A percentile compares a stretch with the other conserved stretches of the same genome.
Evolutionary conservation across 805 yeast genomes (phyloP).

Genomic region (Ogataea pini): DNA sequence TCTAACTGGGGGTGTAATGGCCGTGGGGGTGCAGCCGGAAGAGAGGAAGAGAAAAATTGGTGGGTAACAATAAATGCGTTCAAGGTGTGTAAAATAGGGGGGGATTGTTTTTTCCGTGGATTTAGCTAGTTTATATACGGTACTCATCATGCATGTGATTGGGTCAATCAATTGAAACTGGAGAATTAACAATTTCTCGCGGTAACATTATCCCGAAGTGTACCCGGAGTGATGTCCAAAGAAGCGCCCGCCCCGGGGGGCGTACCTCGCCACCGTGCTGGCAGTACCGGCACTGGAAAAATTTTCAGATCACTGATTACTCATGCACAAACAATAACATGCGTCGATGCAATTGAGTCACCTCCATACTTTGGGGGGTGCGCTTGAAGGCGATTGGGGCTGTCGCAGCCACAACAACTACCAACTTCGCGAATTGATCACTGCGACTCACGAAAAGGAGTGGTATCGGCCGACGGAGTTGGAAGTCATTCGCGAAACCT

Average conservation of each 20-base stretch:
- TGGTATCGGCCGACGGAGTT: conserved; percentile 8
- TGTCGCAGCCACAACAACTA: neutral
- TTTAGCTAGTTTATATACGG: neutral
- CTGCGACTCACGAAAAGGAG: neutral
- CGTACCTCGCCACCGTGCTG: too few relatives aligned
- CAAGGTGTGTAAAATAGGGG: too few relatives aligned
- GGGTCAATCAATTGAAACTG: neutral
- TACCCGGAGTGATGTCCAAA: neutral
- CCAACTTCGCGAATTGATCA: too few relatives aligned
- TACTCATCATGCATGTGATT: neutral
- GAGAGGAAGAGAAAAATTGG: neutral
- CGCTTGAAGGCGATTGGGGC: neutral
- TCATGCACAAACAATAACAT: neutral
- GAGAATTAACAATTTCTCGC: conserved; percentile 4
- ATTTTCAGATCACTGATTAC: conserved; percentile 5
- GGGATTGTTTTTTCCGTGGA: neutral
- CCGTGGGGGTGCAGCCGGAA: conserved; percentile 1
- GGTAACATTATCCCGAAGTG: conserved; percentile 7
- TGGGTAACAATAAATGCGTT: neutral
- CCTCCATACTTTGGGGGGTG: conserved; percentile 9
- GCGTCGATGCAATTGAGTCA: conserved; percentile 9
- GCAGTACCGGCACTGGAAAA: too few relatives aligned
- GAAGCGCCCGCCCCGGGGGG: too few relatives aligned
- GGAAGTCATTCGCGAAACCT: conserved; percentile 8
- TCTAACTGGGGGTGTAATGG: conserved; percentile 9